phyloP scores from a whole-genome alignment of 345 rosid species.

The Rhodomyrtus tomentosa region DNA sequence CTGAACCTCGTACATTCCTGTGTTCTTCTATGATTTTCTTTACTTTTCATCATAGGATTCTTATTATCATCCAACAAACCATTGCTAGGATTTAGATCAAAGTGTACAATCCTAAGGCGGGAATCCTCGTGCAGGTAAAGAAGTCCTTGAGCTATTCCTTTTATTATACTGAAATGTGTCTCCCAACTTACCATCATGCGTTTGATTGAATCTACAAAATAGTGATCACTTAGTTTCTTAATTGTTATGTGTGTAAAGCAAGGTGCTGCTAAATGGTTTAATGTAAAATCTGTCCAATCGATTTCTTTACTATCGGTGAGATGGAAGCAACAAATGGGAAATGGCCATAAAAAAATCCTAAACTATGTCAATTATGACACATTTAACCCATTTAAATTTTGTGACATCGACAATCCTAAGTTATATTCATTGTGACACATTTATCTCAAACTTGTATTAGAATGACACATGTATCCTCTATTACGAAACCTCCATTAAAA shows the following conservation, averaged over 20 bases:
- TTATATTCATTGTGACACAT: too few species aligned
- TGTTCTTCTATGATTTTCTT: too few species aligned
- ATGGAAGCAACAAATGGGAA: slow-evolving; percentile 9
- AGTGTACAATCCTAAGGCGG: neutral
- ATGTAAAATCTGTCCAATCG: neutral
- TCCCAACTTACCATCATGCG: neutral
- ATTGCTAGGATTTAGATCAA: neutral
- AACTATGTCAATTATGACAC: too few species aligned
- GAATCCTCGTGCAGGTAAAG: neutral
- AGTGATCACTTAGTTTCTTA: neutral
- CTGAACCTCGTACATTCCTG: too few species aligned
- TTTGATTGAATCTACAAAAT: neutral
- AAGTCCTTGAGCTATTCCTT: neutral
- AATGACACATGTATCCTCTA: too few species aligned
- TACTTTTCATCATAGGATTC: neutral
- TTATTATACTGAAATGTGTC: neutral
- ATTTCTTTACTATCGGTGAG: neutral
- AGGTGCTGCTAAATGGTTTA: neutral
- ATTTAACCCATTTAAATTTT: too few species aligned
- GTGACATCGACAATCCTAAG: too few species aligned
- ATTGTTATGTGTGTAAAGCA: neutral
- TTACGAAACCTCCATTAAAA: too few species aligned
- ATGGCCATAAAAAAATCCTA: too few species aligned
- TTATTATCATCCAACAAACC: neutral
- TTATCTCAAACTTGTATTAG: too few species aligned